A percentile compares a stretch with the other conserved stretches of the same genome.
These are phyloP conservation scores for Puccinia novopanici DNA, from an alignment of 1,284 basidiomycete species.

Conservation along the genomic window DNA sequence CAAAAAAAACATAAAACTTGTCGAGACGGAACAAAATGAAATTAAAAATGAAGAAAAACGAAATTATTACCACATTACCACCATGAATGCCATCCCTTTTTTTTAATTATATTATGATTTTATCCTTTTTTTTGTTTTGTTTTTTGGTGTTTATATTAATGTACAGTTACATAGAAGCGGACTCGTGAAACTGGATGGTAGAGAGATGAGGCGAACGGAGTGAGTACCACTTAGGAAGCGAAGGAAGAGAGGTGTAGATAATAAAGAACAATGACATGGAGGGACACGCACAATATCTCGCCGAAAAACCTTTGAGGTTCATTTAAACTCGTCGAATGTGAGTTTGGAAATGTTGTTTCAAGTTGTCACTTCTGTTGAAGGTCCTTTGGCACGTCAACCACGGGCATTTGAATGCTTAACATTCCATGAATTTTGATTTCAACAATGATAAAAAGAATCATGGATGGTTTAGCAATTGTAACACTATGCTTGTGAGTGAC, in stretches of 20 bases:
- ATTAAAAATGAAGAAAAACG: neutral
- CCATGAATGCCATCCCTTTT: too few relatives aligned
- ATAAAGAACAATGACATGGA: neutral
- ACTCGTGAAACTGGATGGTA: too few relatives aligned
- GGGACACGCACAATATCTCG: neutral
- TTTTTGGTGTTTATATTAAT: too few relatives aligned
- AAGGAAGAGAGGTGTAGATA: neutral
- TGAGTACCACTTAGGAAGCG: neutral
- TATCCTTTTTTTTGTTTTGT: too few relatives aligned
- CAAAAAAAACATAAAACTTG: too few relatives aligned
- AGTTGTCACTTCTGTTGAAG: constrained; percentile 20
- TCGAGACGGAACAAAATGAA: too few relatives aligned
- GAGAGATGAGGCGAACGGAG: too few relatives aligned
- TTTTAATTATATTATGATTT: too few relatives aligned
- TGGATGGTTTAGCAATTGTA: too few relatives aligned
- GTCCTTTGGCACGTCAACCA: constrained; percentile 4
- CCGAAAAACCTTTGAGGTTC: neutral
- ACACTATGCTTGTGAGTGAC: neutral
- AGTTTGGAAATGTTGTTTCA: constrained; percentile 18
- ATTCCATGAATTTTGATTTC: neutral
- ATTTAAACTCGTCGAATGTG: neutral
- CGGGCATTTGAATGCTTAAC: constrained; percentile 4
- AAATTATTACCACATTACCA: too few relatives aligned
- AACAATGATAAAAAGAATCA: neutral
- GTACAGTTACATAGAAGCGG: too few relatives aligned